A percentile compares a stretch with the other conserved stretches of the same genome.
phyloP scores from a whole-genome alignment of 2,329 filamentous ascomycete species.

The Fusarium paranaense region DNA sequence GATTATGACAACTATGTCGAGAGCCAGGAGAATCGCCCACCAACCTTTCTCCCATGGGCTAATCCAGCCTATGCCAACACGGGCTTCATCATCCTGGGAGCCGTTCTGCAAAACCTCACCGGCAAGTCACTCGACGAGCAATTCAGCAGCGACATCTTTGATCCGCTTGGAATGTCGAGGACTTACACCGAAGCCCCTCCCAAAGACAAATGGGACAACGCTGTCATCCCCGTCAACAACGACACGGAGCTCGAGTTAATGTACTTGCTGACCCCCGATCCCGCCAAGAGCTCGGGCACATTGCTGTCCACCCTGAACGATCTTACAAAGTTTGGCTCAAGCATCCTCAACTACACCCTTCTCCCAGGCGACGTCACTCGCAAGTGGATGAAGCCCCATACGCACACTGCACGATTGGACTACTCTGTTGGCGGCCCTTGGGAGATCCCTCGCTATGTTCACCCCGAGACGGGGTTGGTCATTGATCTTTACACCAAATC shows the following conservation, averaged over 20 bases:
- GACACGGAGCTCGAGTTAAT: not conserved
- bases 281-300: slow-evolving; percentile 18
- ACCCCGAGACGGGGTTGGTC: slow-evolving; percentile 54
- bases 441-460: slow-evolving; percentile 54
- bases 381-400: slow-evolving; percentile 55
- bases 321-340: slow-evolving; percentile 29
- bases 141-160: slow-evolving; percentile 13
- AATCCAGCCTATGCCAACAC: slow-evolving; percentile 23
- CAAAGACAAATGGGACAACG: not conserved
- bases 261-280: not conserved
- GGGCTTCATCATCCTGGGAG: slow-evolving; percentile 21
- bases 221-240: slow-evolving; percentile 5
- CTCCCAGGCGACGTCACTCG: slow-evolving; percentile 49
- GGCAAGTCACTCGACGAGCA: slow-evolving; percentile 3
- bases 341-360: slow-evolving; percentile 43
- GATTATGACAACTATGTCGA: not conserved
- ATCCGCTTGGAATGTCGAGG: slow-evolving; percentile 18
- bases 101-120: slow-evolving; percentile 13
- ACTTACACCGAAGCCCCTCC: not conserved
- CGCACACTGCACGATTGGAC: slow-evolving; percentile 52
- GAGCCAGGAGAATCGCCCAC: slow-evolving; percentile 1
- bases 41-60: slow-evolving; percentile 18
- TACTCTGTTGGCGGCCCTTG: slow-evolving; percentile 54
- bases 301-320: slow-evolving; percentile 24
- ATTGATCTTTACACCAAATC: slow-evolving; percentile 44